Percentiles rank a stretch among this genome's conserved stretches.
phyloP scores from a whole-genome alignment of 78 protist species.

The Capsaspora owczarzaki region DNA sequence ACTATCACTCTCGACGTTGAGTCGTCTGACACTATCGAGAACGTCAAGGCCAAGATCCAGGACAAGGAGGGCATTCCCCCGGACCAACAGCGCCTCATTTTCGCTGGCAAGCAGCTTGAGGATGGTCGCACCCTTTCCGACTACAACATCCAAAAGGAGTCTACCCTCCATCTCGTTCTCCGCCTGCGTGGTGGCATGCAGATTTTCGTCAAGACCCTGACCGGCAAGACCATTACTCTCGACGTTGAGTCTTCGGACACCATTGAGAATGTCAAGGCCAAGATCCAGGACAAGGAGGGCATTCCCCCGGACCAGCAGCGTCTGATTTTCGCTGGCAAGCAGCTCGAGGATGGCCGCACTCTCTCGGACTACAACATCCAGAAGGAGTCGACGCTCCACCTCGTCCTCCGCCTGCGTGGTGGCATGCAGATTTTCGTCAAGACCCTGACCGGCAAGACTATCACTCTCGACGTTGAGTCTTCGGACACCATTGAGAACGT shows the following conservation, averaged over 20 bases:
- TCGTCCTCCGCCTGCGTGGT: conserved; percentile 49
- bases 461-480: conserved; percentile 91
- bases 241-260: conserved; percentile 92
- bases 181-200: conserved; percentile 61
- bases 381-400: conserved; percentile 89
- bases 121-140: conserved; percentile 94
- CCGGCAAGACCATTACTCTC: conserved; percentile 98
- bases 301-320: conserved; percentile 99
- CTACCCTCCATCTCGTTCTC: conserved; percentile 77
- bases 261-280: conserved; percentile 92
- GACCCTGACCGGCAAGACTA: conserved; percentile 77
- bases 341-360: conserved; percentile 96
- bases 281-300: conserved; percentile 86
- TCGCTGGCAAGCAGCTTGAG: conserved; percentile 97
- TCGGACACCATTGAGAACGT: conserved; percentile 92
- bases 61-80: conserved; percentile 97
- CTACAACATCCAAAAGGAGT: conserved; percentile 95
- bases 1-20: conserved; percentile 91
- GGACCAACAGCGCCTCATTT: conserved; percentile 97
- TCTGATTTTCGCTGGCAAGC: conserved; percentile 96
- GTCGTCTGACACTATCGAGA: conserved; percentile 88
- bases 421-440: conserved; percentile 73
- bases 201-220: conserved; percentile 91
- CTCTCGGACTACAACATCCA: conserved; percentile 97
- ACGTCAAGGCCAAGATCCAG: conserved; percentile 92